Percentiles rank a stretch among this genome's conserved stretches.
phyloP scores from a whole-genome alignment of 148 eudicot genomes.

The Amaranthus cruentus region DNA sequence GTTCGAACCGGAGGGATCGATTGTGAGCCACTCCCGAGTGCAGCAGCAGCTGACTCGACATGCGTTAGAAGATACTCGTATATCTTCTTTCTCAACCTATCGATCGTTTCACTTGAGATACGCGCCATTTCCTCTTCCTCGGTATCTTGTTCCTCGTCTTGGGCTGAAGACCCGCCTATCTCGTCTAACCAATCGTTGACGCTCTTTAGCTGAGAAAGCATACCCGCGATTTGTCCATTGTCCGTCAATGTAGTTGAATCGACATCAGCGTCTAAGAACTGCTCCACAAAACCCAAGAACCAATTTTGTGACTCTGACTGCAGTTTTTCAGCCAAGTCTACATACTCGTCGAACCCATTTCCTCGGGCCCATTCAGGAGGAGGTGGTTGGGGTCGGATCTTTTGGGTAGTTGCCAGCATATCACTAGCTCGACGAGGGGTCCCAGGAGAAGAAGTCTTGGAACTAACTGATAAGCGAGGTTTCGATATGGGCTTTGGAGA shows the following conservation, averaged over 20 bases:
- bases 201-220: conserved; percentile 83
- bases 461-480: conserved; percentile 40
- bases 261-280: conserved; percentile 75
- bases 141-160: conserved; percentile 21
- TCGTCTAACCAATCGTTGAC: conserved; percentile 90
- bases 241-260: conserved; percentile 56
- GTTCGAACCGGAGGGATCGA: conserved; percentile 27
- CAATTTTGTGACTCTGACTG: conserved; percentile 64
- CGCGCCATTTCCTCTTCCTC: conserved; percentile 39
- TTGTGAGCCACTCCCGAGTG: conserved; percentile 61
- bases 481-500: conserved; percentile 47
- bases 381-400: conserved; percentile 37
- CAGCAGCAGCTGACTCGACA: conserved; percentile 95
- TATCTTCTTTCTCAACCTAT: conserved; percentile 85
- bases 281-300: conserved; percentile 82
- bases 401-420: conserved; percentile 33
- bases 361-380: conserved; percentile 68
- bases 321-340: conserved; percentile 65
- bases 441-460: conserved; percentile 33
- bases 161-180: conserved; percentile 32
- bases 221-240: conserved; percentile 83
- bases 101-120: conserved; percentile 57
- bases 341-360: conserved; percentile 59
- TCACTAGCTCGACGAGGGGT: conserved; percentile 46
- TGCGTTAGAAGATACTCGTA: conserved; percentile 90